Conservation (phyloP, 1,284 basidiomycete genomes). For the Heterobasidion parviporum region DNA sequence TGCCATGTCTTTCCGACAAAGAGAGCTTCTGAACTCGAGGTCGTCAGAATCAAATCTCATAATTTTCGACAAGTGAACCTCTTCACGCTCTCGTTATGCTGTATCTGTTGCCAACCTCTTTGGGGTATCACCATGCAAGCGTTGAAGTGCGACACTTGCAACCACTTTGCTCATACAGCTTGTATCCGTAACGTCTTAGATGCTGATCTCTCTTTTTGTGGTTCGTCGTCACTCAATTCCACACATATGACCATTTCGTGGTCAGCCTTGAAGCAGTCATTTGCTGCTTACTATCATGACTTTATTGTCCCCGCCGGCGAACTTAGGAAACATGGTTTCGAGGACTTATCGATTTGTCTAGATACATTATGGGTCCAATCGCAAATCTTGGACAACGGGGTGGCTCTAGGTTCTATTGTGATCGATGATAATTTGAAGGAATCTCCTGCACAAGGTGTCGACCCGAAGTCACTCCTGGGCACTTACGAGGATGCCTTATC, state of each 20-base stretch:
- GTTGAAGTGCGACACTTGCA: constrained; percentile 54
- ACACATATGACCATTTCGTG: constrained; percentile 44
- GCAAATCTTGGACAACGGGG: constrained; percentile 57
- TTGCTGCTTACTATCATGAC: constrained; percentile 40
- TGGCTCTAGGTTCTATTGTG: constrained; percentile 55
- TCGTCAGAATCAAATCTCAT: constrained; percentile 31
- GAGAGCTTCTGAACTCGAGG: constrained; percentile 17
- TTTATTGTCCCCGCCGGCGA: constrained; percentile 35
- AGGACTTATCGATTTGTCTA: constrained; percentile 59
- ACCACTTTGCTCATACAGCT: constrained; percentile 48
- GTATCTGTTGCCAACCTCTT: constrained; percentile 55
- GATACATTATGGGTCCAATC: constrained; percentile 57
- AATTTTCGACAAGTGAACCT: constrained; percentile 51
- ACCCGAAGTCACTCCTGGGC: constrained; percentile 45
- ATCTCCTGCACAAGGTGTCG: constrained; percentile 37
- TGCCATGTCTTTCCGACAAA: constrained; percentile 35
- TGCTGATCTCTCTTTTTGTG: constrained; percentile 28
- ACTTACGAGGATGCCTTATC: constrained; percentile 44
- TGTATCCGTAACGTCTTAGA: constrained; percentile 31
- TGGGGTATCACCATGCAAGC: constrained; percentile 66
- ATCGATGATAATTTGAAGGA: constrained; percentile 23
- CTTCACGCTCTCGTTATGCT: constrained; percentile 66
- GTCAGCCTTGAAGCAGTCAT: constrained; percentile 42
- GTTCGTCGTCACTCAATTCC: constrained; percentile 28
- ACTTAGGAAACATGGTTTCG: constrained; percentile 41